A percentile compares a stretch with the other conserved stretches of the same genome.
phyloP scores from a whole-genome alignment of 345 rosid genomes.

The Arabidopsis arenosa region DNA sequence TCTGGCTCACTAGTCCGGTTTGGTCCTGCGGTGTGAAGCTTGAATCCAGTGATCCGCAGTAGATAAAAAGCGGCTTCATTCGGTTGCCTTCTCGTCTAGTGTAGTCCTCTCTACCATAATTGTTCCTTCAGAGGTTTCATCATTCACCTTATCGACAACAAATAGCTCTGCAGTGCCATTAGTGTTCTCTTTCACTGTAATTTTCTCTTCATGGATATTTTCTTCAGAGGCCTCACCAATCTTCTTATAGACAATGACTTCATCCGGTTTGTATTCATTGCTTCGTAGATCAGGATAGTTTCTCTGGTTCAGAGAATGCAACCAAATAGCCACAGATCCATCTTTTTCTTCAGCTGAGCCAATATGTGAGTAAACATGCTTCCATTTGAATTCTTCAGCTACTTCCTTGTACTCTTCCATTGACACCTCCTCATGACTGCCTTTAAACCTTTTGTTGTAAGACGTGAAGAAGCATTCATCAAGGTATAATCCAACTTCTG shows the following conservation, averaged over 20 bases:
- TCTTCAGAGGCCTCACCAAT: constrained; percentile 28
- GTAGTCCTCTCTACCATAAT: background rate
- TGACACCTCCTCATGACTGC: constrained; percentile 82
- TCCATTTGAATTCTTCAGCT: constrained; percentile 83
- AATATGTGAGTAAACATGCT: constrained; percentile 81
- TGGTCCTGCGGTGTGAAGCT: background rate
- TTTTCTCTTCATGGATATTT: constrained; percentile 29
- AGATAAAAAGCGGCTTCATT: constrained; percentile 12
- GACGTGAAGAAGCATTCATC: constrained; percentile 91
- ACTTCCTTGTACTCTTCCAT: constrained; percentile 75
- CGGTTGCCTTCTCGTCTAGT: constrained; percentile 17
- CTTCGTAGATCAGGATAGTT: constrained; percentile 72
- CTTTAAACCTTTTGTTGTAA: constrained; percentile 80
- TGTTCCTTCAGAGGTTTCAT: constrained; percentile 29
- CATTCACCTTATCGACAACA: constrained; percentile 17
- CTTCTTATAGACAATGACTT: constrained; percentile 46
- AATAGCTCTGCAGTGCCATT: constrained; percentile 8
- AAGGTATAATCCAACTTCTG: constrained; percentile 96
- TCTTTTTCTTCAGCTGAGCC: constrained; percentile 81
- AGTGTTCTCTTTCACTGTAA: constrained; percentile 17
- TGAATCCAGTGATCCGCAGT: constrained; percentile 16
- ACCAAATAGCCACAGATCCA: constrained; percentile 83
- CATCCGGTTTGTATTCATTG: constrained; percentile 33
- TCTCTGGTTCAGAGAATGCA: constrained; percentile 87
- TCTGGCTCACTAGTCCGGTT: constrained; percentile 3